Base-by-base conservation (phyloP, 495 filamentous ascomycete genomes). In the Cetradonia linearis region DNA sequence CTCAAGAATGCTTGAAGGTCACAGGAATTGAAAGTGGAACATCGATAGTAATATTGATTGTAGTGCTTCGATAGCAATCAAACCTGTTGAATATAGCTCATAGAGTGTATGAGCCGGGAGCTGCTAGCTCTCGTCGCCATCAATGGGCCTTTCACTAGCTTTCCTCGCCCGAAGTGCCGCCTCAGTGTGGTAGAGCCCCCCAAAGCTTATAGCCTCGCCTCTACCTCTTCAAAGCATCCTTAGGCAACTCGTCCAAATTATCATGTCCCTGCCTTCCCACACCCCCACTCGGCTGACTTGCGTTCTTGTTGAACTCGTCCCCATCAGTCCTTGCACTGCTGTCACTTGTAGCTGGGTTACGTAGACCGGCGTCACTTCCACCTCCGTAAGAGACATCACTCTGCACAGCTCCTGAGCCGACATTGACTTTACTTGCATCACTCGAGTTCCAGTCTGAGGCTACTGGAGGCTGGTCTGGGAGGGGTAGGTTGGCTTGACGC, bases 401-500 rank as follows among this genome's bases (percentile, higher is more conserved):
- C 56, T 74, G 64, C 0, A 78, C 38, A 40, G 80, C 71, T 27
- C 86, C 86, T 34, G 81, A 81, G 55, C 84, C 82, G 46, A 88
- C 83, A 65, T 86, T 85, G 67, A 86, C 81, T 27, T 74, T 86
- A 59, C 81, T 74, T 47, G 76, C 75, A 60, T 91, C 87, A 56
- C 77, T 74, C 8, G 85, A 86, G 68, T 89, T 83, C 81, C 82
- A 91, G 72, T 88, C 88, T n/a, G 86, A 86, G 23, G 81, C 71
- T 16, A 74, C 72, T 0, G 88, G 88, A 5, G 88, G 87, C 40
- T 91, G 73, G 2, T 92, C 86, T 14, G 89, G 89, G 49, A 92
- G 78, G 34, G 86, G 87, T 25, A 94, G 82, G 72, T 89, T 88
- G 66, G 83, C 70, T 71, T 82, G 75, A 67, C 72, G 75, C 67